These are phyloP conservation scores for Penicilliopsis zonata DNA, from an alignment of 495 filamentous ascomycete species.

Conservation along the genomic window DNA sequence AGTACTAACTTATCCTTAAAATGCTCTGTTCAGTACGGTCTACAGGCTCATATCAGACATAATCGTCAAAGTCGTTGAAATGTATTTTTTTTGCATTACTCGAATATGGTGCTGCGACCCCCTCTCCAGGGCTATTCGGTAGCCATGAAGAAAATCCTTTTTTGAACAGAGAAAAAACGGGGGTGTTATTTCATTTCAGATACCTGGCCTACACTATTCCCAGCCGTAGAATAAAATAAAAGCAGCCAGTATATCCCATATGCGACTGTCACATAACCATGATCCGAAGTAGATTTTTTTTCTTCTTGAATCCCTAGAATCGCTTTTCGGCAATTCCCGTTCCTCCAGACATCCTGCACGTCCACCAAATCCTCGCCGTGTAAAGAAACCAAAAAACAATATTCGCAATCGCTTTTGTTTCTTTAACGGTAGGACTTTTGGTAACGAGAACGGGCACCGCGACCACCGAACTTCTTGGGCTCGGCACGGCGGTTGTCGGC, in stretches of 20 bases:
- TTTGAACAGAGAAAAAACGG: slow-evolving; percentile 11
- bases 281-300: neutral
- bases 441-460: slow-evolving; percentile 90
- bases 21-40: too few relatives aligned
- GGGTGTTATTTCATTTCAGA: slow-evolving; percentile 19
- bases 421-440: slow-evolving; percentile 74
- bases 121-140: too few relatives aligned
- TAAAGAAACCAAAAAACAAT: slow-evolving; percentile 2
- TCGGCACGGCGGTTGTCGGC: slow-evolving; percentile 93
- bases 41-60: too few relatives aligned
- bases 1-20: too few relatives aligned
- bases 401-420: slow-evolving; percentile 11
- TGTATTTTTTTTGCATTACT: too few relatives aligned
- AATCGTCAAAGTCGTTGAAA: too few relatives aligned
- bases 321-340: neutral
- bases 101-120: too few relatives aligned
- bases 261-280: slow-evolving; percentile 12
- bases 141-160: slow-evolving; percentile 11
- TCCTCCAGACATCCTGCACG: too few relatives aligned
- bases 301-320: neutral
- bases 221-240: slow-evolving; percentile 6
- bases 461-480: slow-evolving; percentile 83
- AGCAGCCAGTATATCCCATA: slow-evolving; percentile 11
- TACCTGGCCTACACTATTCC: slow-evolving; percentile 22
- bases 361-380: slow-evolving; percentile 3